Evolutionary conservation across 805 yeast genomes (phyloP).

Genomic region (Saturnispora galanensis): DNA sequence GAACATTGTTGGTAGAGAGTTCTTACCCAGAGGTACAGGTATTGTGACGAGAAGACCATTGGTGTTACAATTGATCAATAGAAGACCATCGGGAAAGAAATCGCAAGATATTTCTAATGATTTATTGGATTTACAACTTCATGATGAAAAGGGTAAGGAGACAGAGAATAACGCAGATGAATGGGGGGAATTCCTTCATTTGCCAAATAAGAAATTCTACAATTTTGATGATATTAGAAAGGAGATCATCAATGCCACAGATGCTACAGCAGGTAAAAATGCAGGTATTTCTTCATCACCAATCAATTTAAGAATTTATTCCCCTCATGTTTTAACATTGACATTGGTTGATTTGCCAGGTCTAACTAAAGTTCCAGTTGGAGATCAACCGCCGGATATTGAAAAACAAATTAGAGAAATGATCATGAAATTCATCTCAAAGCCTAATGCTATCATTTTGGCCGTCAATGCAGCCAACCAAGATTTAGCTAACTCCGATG

Average conservation of each 20-base stretch:
- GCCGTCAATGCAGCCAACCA: slow-evolving; percentile 96
- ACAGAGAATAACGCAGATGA: slow-evolving; percentile 70
- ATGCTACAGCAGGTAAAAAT: slow-evolving; percentile 68
- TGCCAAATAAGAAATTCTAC: slow-evolving; percentile 79
- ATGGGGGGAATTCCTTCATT: slow-evolving; percentile 96
- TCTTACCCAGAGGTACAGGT: slow-evolving; percentile 87
- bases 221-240: slow-evolving; percentile 81
- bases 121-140: slow-evolving; percentile 35
- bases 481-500: slow-evolving; percentile 95
- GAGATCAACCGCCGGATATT: slow-evolving; percentile 97
- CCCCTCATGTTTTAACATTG: slow-evolving; percentile 88
- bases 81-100: slow-evolving; percentile 31
- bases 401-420: slow-evolving; percentile 90
- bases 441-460: slow-evolving; percentile 88
- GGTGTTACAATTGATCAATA: slow-evolving; percentile 70
- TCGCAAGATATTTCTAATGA: slow-evolving; percentile 24
- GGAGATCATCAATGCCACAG: slow-evolving; percentile 90
- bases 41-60: slow-evolving; percentile 86
- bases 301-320: slow-evolving; percentile 82
- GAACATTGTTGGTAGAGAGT: slow-evolving; percentile 86
- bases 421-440: slow-evolving; percentile 85
- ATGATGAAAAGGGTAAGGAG: slow-evolving; percentile 36
- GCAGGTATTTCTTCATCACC: slow-evolving; percentile 90
- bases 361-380: slow-evolving; percentile 95
- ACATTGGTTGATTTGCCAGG: slow-evolving; percentile 97